A percentile compares a stretch with the other conserved stretches of the same genome.
Conservation (phyloP, 2,329 filamentous ascomycete species). For the Ceratocystis harringtonii region DNA sequence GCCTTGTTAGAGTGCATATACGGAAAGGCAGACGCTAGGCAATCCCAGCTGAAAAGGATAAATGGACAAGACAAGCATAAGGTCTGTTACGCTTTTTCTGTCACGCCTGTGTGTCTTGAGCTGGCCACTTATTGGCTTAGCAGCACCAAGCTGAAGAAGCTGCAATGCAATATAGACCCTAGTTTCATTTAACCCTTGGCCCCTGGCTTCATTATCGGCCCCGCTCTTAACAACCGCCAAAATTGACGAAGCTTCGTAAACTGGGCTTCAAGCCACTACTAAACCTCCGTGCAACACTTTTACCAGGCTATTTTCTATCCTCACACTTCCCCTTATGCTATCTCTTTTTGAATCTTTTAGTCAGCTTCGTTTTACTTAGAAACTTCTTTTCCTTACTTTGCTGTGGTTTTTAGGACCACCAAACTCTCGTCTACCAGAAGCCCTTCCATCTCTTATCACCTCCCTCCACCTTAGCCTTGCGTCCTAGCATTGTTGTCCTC, state of each 20-base stretch:
- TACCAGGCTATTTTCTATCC: no score
- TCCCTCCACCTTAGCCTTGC: neutral
- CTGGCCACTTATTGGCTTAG: neutral
- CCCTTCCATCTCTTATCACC: neutral
- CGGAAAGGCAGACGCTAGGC: neutral
- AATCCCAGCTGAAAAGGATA: neutral
- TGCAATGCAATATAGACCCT: neutral
- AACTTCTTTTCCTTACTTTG: no score
- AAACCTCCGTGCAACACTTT: no score
- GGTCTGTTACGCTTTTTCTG: neutral
- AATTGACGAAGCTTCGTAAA: no score
- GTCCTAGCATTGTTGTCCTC: neutral
- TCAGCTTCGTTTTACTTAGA: no score
- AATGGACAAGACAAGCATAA: neutral
- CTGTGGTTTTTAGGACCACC: no score
- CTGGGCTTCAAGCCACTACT: no score
- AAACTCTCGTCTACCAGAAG: neutral
- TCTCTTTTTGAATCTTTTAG: no score
- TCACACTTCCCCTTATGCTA: no score
- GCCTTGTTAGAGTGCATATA: neutral
- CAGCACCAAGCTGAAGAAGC: neutral
- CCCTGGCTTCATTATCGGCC: neutral
- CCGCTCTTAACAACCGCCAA: conserved; percentile 2
- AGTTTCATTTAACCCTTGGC: neutral
- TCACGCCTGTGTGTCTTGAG: neutral